Evolutionary conservation across 2,329 filamentous ascomycete genomes (phyloP).

Genomic region (Stagonosporopsis vannaccii): DNA sequence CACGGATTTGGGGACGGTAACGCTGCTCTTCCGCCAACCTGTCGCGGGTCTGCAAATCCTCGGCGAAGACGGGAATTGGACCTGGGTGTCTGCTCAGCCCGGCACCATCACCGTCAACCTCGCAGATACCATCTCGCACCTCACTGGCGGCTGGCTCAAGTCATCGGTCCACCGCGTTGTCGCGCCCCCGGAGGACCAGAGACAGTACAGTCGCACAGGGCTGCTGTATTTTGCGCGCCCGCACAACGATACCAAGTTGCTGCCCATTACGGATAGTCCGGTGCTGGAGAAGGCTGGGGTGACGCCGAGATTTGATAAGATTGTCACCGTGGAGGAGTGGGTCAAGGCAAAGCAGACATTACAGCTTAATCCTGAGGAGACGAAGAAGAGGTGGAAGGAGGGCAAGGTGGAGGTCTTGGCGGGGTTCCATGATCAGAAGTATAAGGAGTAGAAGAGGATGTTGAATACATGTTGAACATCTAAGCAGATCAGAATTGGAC

Average conservation of each 20-base stretch:
- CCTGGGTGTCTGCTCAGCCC: conserved; percentile 51
- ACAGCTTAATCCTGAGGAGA: conserved; percentile 34
- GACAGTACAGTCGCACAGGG: conserved; percentile 58
- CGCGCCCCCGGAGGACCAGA: conserved; percentile 58
- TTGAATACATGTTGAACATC: neutral
- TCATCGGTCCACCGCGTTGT: conserved; percentile 59
- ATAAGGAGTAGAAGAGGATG: conserved; percentile 24
- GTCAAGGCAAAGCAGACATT: conserved; percentile 35
- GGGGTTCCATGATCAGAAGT: conserved; percentile 32
- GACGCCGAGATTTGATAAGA: conserved; percentile 48
- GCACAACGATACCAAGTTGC: conserved; percentile 49
- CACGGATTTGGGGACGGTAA: conserved; percentile 65
- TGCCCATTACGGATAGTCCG: conserved; percentile 49
- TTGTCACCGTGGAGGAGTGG: conserved; percentile 51
- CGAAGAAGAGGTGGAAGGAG: conserved; percentile 31
- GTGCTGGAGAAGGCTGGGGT: conserved; percentile 46
- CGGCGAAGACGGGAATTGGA: conserved; percentile 50
- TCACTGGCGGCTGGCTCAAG: conserved; percentile 56
- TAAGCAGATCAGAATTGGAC: too few species aligned
- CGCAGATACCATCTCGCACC: conserved; percentile 50
- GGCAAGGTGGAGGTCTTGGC: conserved; percentile 34
- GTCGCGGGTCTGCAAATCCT: conserved; percentile 65
- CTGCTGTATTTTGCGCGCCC: conserved; percentile 60
- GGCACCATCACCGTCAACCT: conserved; percentile 53
- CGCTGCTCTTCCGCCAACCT: conserved; percentile 65